phyloP scores from a whole-genome alignment of 352 stramenopile species.

The Pythium graminicola region DNA sequence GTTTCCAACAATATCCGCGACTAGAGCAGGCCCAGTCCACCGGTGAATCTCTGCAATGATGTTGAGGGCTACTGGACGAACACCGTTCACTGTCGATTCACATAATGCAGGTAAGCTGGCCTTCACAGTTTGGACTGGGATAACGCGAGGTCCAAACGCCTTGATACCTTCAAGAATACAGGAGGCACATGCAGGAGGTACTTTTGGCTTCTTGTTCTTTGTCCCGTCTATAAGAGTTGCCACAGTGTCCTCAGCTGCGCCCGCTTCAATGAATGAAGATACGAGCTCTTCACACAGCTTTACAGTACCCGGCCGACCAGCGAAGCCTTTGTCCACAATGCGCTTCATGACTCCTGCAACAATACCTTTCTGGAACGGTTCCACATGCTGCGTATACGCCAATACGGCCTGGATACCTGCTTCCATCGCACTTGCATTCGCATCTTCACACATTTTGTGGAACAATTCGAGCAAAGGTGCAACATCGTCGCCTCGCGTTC shows the following conservation, averaged over 20 bases:
- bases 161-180: constrained; percentile 67
- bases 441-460: constrained; percentile 75
- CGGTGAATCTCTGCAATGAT: constrained; percentile 77
- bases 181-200: constrained; percentile 62
- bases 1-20: constrained; percentile 76
- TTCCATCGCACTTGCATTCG: constrained; percentile 78
- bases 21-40: constrained; percentile 65
- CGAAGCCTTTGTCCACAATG: constrained; percentile 80
- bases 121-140: constrained; percentile 69
- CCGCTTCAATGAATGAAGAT: constrained; percentile 61
- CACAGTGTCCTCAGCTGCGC: constrained; percentile 70
- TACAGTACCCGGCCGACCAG: constrained; percentile 60
- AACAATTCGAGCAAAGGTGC: constrained; percentile 54
- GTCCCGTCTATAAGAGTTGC: constrained; percentile 71
- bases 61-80: constrained; percentile 70
- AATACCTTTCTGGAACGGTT: constrained; percentile 66
- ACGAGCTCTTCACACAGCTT: constrained; percentile 79
- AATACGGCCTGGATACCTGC: constrained; percentile 64
- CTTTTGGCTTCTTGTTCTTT: constrained; percentile 84
- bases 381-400: constrained; percentile 54
- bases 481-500: constrained; percentile 38
- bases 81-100: constrained; percentile 77
- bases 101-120: constrained; percentile 56
- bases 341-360: constrained; percentile 66
- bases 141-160: constrained; percentile 67